These are phyloP conservation scores for Cladochytrium replicatum DNA, from an alignment of 192 early-diverging fungal genomes.

Conservation along the genomic window DNA sequence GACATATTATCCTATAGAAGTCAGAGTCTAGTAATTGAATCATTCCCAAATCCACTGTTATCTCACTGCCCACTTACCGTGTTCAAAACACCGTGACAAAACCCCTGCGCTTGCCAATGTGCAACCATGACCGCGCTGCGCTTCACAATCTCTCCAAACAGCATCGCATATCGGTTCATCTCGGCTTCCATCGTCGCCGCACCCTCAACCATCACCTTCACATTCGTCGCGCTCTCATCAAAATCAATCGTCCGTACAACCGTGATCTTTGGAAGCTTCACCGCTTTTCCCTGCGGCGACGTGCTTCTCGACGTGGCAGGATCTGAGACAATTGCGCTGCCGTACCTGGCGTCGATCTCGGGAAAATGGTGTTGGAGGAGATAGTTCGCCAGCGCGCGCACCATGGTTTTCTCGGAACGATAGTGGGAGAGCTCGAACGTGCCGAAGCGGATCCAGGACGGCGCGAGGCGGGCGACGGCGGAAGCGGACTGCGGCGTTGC, in stretches of 20 bases:
- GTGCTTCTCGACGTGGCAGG: neutral
- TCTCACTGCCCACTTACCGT: constrained; percentile 7
- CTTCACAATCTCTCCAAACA: constrained; percentile 10
- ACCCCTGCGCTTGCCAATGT: constrained; percentile 14
- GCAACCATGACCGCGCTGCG: constrained; percentile 13
- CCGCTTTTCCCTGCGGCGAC: constrained; percentile 3
- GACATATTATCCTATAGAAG: constrained; percentile 3
- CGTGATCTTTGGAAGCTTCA: constrained; percentile 7
- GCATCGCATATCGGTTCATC: constrained; percentile 11
- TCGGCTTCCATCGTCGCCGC: constrained; percentile 4
- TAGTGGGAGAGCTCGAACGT: constrained; percentile 16
- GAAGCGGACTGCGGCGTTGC: neutral
- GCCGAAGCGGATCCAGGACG: constrained; percentile 17
- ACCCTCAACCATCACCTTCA: neutral
- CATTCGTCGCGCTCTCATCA: neutral
- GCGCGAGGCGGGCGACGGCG: constrained; percentile 4
- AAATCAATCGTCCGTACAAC: constrained; percentile 2
- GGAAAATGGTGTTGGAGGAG: constrained; percentile 12
- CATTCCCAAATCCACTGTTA: neutral
- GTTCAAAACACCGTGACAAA: constrained; percentile 14
- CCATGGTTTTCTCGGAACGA: constrained; percentile 1
- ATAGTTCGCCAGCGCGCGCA: constrained; percentile 9
- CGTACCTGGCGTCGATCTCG: neutral
- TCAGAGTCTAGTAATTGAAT: neutral
- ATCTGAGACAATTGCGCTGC: neutral